Evolutionary conservation across 306 rosid species (phyloP), one percentile per base, ranked within the genome.

Genomic region (Gynostemma pentaphyllum): DNA sequence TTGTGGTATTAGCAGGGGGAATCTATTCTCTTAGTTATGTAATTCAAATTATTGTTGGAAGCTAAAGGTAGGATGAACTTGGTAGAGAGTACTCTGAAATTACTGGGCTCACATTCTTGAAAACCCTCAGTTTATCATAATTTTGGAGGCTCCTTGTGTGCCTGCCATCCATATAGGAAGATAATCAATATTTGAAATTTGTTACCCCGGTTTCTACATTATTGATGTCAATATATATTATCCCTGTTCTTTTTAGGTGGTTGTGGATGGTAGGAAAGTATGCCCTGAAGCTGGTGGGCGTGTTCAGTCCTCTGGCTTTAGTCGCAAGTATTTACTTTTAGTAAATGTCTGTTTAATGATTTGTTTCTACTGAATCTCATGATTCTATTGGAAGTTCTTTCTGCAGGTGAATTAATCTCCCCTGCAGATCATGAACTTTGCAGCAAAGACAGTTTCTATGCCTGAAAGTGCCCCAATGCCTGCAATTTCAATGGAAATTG

Each of bases 401-500:
- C 36, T 67, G 48, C 62, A 88, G 98, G 98, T 73, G 95, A 85
- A 74, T 59, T 91, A 70, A 52, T 85, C 62, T 91, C 96, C 79
- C 98, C 98, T 32, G 79, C 87, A 36, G 88, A 85, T 69, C 77
- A 79, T 46, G 98, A 91, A 76, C 95, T 91, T 48, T 91, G 98
- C 72, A 74, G 80, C 67, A 77, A 80, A 23, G 79, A 69, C 30
- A n/a, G 70, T 79, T 69, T 70, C 77, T 12, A 76, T 71, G 48
- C 29, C 86, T 48, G 96, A 23, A 85, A 79, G 68, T 91, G 98
- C 49, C 85, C 89, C 26, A 74, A 67, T 55, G 74, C 88, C 16
- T 91, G 96, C 74, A 82, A 74, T 71, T 91, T 85, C 76, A 91
- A 84, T 67, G 98, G 98, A 66, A 95, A 91, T 69, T 91, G 98